phyloP scores from a whole-genome alignment of 805 yeast genomes.

The Sugiyamaella mastotermitis region DNA sequence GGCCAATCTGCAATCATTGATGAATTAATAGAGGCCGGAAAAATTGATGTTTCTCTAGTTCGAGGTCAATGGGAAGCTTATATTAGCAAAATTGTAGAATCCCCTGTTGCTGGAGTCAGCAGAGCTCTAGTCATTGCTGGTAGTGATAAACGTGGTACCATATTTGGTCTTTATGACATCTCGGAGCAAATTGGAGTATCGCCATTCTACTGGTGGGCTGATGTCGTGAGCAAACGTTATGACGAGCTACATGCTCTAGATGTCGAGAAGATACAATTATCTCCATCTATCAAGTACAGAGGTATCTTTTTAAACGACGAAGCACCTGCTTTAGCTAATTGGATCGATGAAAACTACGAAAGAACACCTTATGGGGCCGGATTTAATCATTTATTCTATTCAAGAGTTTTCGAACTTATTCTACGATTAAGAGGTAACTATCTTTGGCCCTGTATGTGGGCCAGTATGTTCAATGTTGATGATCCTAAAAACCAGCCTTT shows the following conservation, averaged over 20 bases:
- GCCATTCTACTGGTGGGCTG: slow-evolving; percentile 17
- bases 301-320: slow-evolving; percentile 17
- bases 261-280: slow-evolving; percentile 3
- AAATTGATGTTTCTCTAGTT: slow-evolving; percentile 10
- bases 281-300: slow-evolving; percentile 16
- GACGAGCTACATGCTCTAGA: slow-evolving; percentile 7
- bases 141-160: slow-evolving; percentile 15
- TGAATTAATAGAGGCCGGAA: slow-evolving; percentile 10
- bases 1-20: slow-evolving; percentile 14
- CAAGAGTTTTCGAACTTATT: slow-evolving; percentile 13
- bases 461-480: slow-evolving; percentile 15
- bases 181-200: slow-evolving; percentile 18
- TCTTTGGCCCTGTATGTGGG: slow-evolving; percentile 19
- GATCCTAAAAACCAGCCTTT: slow-evolving; percentile 11
- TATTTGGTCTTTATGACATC: slow-evolving; percentile 15
- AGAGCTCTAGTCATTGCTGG: slow-evolving; percentile 17
- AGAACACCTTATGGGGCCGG: slow-evolving; percentile 8
- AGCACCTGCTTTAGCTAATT: slow-evolving; percentile 13
- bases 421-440: slow-evolving; percentile 14
- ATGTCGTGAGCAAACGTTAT: slow-evolving; percentile 6
- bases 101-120: slow-evolving; percentile 7
- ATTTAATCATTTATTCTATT: slow-evolving; percentile 11
- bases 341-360: slow-evolving; percentile 12
- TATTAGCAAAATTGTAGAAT: slow-evolving; percentile 5
- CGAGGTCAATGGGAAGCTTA: slow-evolving; percentile 15